Conservation (phyloP, 192 early-diverging fungal species). For the Gigaspora rosea region DNA sequence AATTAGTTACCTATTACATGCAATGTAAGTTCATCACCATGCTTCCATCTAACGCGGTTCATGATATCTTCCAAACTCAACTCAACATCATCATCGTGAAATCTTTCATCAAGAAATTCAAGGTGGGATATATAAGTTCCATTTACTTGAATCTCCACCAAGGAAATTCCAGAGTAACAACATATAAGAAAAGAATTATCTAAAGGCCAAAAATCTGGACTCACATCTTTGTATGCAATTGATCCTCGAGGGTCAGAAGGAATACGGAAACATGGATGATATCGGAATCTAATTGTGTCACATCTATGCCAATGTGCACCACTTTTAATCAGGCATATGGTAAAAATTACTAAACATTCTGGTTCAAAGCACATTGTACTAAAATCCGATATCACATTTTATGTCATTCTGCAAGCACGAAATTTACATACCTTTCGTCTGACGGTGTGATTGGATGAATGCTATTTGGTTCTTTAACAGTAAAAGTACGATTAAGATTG, state of each 20-base stretch:
- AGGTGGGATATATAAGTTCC: constrained; percentile 48
- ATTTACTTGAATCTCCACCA: constrained; percentile 60
- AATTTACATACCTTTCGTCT: constrained; percentile 38
- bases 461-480: constrained; percentile 55
- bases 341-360: too few species aligned
- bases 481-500: constrained; percentile 68
- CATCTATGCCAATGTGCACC: constrained; percentile 69
- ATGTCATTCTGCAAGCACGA: too few species aligned
- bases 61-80: not conserved
- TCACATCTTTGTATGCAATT: not conserved
- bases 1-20: not conserved
- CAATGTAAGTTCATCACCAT: not conserved
- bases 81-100: constrained; percentile 29
- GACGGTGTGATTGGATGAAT: constrained; percentile 49
- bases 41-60: not conserved
- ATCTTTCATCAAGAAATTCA: constrained; percentile 54
- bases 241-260: constrained; percentile 42
- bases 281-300: constrained; percentile 60
- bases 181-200: constrained; percentile 16
- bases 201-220: constrained; percentile 4
- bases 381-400: too few species aligned
- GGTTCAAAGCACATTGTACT: too few species aligned
- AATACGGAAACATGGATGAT: constrained; percentile 59
- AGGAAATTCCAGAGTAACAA: constrained; percentile 49
- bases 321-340: not conserved